These are phyloP conservation scores for Cryptococcus floricola DNA, from an alignment of 1,284 basidiomycete species.

Conservation along the genomic window DNA sequence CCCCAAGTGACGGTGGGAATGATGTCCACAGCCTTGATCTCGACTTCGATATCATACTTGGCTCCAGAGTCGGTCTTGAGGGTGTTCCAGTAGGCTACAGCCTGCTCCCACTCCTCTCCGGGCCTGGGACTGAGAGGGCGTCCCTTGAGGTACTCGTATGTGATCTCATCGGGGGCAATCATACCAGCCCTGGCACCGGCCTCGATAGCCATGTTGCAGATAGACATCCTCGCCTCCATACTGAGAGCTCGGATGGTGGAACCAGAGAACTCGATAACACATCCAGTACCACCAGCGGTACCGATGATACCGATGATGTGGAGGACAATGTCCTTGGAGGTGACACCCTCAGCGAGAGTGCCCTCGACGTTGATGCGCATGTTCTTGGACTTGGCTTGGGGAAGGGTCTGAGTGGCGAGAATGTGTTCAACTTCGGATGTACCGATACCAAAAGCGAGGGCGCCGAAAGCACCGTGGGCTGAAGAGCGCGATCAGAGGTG, in stretches of 20 bases:
- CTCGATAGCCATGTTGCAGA: conserved; percentile 98
- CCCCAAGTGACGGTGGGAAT: conserved; percentile 95
- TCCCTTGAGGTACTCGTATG: conserved; percentile 79
- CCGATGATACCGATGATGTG: conserved; percentile 93
- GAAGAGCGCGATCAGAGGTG: conserved; percentile 2
- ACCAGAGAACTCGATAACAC: conserved; percentile 89
- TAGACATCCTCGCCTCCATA: conserved; percentile 95
- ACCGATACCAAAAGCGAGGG: conserved; percentile 92
- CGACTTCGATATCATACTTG: conserved; percentile 82
- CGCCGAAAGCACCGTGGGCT: conserved; percentile 95
- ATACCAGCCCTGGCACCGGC: conserved; percentile 92
- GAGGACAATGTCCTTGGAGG: conserved; percentile 90
- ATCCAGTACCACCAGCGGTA: conserved; percentile 89
- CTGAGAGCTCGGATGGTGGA: conserved; percentile 85
- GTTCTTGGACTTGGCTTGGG: conserved; percentile 91
- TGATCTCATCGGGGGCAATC: conserved; percentile 89
- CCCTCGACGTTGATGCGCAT: conserved; percentile 93
- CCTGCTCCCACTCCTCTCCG: conserved; percentile 84
- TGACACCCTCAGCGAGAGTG: conserved; percentile 77
- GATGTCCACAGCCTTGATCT: conserved; percentile 83
- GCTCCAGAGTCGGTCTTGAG: conserved; percentile 83
- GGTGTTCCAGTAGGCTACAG: conserved; percentile 83
- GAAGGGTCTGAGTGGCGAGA: conserved; percentile 87
- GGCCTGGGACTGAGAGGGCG: conserved; percentile 73
- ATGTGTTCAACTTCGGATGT: conserved; percentile 97